Percentiles rank a stretch among this genome's conserved stretches.
phyloP scores from a whole-genome alignment of 139 green algal species.

The Desmodesmus armatus region DNA sequence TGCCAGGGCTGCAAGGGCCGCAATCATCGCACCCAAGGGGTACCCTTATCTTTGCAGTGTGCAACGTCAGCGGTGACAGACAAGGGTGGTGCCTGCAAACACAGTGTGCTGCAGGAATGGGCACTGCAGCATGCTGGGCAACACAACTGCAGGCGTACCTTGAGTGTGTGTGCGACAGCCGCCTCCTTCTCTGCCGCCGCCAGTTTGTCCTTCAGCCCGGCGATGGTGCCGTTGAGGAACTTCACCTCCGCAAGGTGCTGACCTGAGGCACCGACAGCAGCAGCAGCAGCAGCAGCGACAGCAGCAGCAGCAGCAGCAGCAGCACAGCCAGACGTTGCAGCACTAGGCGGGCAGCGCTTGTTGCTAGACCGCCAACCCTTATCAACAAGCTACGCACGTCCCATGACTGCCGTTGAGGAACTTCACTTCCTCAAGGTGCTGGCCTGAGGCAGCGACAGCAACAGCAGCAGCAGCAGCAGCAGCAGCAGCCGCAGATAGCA shows the following conservation, averaged over 20 bases:
- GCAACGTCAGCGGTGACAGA: background rate
- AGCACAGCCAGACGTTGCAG: background rate
- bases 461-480: background rate
- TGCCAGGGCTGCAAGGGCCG: too few species aligned
- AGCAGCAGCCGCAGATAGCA: background rate
- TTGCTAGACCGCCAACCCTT: too few species aligned
- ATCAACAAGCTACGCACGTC: too few species aligned
- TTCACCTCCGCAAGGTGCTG: slow-evolving; percentile 50
- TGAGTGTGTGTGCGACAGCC: slow-evolving; percentile 46
- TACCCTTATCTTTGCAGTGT: too few species aligned
- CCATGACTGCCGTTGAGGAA: slow-evolving; percentile 39
- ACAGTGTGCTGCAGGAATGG: too few species aligned
- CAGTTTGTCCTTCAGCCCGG: slow-evolving; percentile 52
- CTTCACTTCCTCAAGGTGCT: slow-evolving; percentile 50
- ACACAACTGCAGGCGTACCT: slow-evolving; percentile 39
- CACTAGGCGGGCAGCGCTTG: too few species aligned
- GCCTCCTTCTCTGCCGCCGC: slow-evolving; percentile 34
- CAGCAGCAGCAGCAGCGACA: background rate
- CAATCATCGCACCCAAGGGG: too few species aligned
- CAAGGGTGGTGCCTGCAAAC: too few species aligned
- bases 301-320: background rate
- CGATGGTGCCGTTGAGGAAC: slow-evolving; percentile 38
- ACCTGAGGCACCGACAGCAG: background rate
- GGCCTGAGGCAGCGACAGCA: background rate
- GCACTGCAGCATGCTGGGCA: too few species aligned